phyloP scores from a whole-genome alignment of 208 protist genomes.

The Leishmania tarentolae region DNA sequence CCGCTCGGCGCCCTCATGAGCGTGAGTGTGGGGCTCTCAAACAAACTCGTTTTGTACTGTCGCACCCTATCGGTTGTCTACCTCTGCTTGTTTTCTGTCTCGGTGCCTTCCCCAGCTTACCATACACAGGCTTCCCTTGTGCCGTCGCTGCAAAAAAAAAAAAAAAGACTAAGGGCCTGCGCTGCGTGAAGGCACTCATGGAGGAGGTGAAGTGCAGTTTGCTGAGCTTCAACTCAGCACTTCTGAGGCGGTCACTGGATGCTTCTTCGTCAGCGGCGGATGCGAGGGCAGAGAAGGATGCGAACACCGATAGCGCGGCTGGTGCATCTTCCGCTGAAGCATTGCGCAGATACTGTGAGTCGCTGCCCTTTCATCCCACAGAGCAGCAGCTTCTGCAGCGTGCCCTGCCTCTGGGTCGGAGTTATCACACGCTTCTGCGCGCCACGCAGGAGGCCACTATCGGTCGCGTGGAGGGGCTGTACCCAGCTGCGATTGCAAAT shows the following conservation, averaged over 20 bases:
- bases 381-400: slow-evolving; percentile 56
- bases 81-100: neutral
- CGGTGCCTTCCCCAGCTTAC: neutral
- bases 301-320: neutral
- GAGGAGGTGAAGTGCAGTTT: slow-evolving; percentile 86
- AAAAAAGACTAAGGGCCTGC: neutral
- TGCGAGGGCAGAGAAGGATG: neutral
- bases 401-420: slow-evolving; percentile 57
- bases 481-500: slow-evolving; percentile 56
- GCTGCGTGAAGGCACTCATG: slow-evolving; percentile 37
- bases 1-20: neutral
- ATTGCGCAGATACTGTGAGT: slow-evolving; percentile 18
- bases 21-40: neutral
- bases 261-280: neutral
- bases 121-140: neutral
- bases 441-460: slow-evolving; percentile 42
- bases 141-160: neutral
- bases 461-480: slow-evolving; percentile 53
- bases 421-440: slow-evolving; percentile 43
- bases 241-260: slow-evolving; percentile 28
- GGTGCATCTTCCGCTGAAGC: neutral
- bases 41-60: neutral
- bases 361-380: slow-evolving; percentile 62
- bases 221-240: slow-evolving; percentile 69
- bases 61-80: neutral